Evolutionary conservation across 2,329 filamentous ascomycete genomes (phyloP).

Genomic region (Bipolaris bicolor): DNA sequence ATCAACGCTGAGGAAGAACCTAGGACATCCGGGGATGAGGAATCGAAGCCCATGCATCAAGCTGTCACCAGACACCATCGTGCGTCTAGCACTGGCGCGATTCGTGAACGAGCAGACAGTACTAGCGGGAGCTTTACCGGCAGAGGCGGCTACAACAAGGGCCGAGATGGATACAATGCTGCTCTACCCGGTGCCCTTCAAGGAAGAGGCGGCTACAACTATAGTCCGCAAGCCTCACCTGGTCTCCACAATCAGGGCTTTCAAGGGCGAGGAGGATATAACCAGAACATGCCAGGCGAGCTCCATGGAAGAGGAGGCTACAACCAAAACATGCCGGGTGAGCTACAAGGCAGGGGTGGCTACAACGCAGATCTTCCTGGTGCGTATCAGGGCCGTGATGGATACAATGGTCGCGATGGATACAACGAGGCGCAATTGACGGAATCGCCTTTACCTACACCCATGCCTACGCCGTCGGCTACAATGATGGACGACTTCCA

Average conservation of each 20-base stretch:
- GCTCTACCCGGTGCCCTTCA: constrained; percentile 36
- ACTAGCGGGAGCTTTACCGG: constrained; percentile 40
- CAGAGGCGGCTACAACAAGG: constrained; percentile 43
- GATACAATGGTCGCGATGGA: constrained; percentile 44
- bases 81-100: constrained; percentile 37
- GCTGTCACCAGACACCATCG: constrained; percentile 38
- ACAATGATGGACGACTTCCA: constrained; percentile 42
- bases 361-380: constrained; percentile 39
- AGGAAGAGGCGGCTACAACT: constrained; percentile 24
- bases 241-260: constrained; percentile 28
- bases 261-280: constrained; percentile 41
- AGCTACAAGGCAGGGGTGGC: constrained; percentile 41
- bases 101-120: constrained; percentile 41
- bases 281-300: constrained; percentile 32
- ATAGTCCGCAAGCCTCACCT: constrained; percentile 24
- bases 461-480: constrained; percentile 27
- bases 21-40: constrained; percentile 37
- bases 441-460: constrained; percentile 44
- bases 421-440: constrained; percentile 39
- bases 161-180: constrained; percentile 46
- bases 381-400: constrained; percentile 43
- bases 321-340: constrained; percentile 40
- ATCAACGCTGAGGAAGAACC: constrained; percentile 44
- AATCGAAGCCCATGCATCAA: constrained; percentile 37
- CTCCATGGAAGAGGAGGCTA: constrained; percentile 42